phyloP scores from a whole-genome alignment of 768 basidiomycete species.

The Arthromyces matolae region DNA sequence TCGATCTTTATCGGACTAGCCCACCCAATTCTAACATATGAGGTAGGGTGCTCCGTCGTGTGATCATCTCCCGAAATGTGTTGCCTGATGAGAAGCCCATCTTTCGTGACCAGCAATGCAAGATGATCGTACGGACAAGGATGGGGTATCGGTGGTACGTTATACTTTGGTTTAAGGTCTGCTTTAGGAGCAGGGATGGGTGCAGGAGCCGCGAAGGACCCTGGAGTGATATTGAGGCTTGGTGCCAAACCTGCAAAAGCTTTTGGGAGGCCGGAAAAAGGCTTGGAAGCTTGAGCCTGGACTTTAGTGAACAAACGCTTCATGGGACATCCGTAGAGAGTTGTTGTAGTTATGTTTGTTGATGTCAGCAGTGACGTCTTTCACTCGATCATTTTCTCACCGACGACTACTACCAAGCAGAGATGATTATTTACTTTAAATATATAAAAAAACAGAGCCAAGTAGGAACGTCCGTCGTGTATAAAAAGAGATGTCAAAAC shows the following conservation, averaged over 20 bases:
- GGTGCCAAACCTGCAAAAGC: slow-evolving; percentile 11
- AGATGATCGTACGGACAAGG: slow-evolving; percentile 71
- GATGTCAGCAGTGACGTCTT: too few species aligned
- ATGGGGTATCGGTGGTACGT: slow-evolving; percentile 69
- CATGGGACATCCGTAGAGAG: slow-evolving; percentile 6
- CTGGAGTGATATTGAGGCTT: slow-evolving; percentile 4
- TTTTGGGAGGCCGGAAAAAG: slow-evolving; percentile 24
- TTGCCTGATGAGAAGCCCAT: slow-evolving; percentile 68
- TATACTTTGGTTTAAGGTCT: slow-evolving; percentile 58
- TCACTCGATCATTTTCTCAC: too few species aligned
- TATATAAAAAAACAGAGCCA: too few species aligned
- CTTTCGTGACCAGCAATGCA: slow-evolving; percentile 51
- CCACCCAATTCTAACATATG: slow-evolving; percentile 52
- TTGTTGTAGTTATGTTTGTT: too few species aligned
- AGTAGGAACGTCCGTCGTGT: not conserved
- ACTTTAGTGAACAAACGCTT: slow-evolving; percentile 20
- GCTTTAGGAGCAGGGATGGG: slow-evolving; percentile 19
- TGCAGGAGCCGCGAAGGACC: slow-evolving; percentile 13
- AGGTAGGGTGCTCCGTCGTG: slow-evolving; percentile 23
- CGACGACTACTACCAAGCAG: too few species aligned
- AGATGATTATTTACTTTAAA: too few species aligned
- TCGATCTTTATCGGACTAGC: slow-evolving; percentile 52
- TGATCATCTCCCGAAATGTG: slow-evolving; percentile 31
- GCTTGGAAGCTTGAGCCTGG: slow-evolving; percentile 27
- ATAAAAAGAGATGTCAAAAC: not conserved